phyloP scores from a whole-genome alignment of 108 stramenopile genomes.

The Phaeodactylum tricornutum region DNA sequence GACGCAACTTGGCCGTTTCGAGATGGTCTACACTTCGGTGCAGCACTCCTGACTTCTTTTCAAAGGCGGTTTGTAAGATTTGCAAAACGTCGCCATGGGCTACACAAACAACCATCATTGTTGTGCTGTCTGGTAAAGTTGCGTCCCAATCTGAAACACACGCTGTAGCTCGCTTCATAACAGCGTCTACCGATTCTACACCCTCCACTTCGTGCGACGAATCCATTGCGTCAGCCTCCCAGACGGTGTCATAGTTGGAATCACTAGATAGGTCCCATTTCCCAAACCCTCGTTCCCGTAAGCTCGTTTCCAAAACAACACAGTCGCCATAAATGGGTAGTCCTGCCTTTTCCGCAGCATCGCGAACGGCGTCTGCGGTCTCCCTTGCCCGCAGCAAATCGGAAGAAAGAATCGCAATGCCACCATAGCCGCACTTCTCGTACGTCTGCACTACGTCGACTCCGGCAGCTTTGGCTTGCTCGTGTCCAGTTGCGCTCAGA shows the following conservation, averaged over 20 bases:
- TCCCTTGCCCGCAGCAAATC: conserved; percentile 24
- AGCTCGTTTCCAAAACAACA: conserved; percentile 38
- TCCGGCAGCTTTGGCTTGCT: conserved; percentile 63
- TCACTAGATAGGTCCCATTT: conserved; percentile 52
- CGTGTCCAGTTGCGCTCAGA: conserved; percentile 47
- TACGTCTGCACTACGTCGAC: conserved; percentile 3
- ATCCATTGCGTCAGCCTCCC: conserved; percentile 60
- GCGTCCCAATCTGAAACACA: conserved; percentile 49
- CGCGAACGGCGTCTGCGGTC: conserved; percentile 22
- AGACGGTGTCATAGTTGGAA: conserved; percentile 62
- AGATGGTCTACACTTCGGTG: conserved; percentile 70
- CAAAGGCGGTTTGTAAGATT: conserved; percentile 79
- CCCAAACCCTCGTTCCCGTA: conserved; percentile 84
- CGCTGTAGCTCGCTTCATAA: conserved; percentile 47
- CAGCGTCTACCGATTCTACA: conserved; percentile 69
- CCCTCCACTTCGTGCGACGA: conserved; percentile 36
- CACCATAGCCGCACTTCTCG: conserved; percentile 11
- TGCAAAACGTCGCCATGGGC: conserved; percentile 90
- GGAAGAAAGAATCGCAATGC: conserved; percentile 21
- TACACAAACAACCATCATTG: conserved; percentile 45
- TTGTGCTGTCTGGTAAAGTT: conserved; percentile 2
- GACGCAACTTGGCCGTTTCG: conserved; percentile 69
- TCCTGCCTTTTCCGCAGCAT: neutral
- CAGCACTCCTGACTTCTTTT: conserved; percentile 33
- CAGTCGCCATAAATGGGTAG: conserved; percentile 17